Conservation (phyloP, 73 alveolate genomes). For the Paramecium tetraurelia region DNA sequence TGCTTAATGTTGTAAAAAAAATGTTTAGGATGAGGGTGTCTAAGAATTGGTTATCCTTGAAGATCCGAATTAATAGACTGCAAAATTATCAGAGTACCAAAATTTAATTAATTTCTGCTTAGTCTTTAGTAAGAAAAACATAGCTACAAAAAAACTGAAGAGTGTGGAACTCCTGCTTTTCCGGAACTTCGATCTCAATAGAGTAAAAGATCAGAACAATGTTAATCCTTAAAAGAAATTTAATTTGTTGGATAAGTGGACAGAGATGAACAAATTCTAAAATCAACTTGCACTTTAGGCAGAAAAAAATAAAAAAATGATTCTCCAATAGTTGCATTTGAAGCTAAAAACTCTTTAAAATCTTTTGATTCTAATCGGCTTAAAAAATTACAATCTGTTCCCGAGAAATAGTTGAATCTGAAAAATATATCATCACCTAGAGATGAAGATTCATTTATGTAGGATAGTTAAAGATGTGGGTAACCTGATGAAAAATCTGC, state of each 20-base stretch:
- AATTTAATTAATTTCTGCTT: neutral
- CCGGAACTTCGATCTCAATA: neutral
- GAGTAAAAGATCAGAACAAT: neutral
- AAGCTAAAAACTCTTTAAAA: slow-evolving; percentile 11
- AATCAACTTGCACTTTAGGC: neutral
- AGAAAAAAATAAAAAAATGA: slow-evolving; percentile 6
- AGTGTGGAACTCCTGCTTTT: slow-evolving; percentile 17
- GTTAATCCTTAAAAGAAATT: neutral
- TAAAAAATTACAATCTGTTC: neutral
- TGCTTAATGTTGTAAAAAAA: neutral
- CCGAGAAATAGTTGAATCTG: neutral
- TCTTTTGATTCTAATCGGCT: neutral
- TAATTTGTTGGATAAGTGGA: neutral
- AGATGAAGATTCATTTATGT: neutral
- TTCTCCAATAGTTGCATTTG: slow-evolving; percentile 29
- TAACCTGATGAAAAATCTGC: neutral
- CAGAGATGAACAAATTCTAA: neutral
- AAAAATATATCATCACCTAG: neutral
- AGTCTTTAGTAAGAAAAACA: neutral
- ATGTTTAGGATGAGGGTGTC: neutral
- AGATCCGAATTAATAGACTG: neutral
- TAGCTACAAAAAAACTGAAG: neutral
- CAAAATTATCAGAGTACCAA: neutral
- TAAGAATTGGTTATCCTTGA: neutral
- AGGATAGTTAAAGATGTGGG: neutral